These are phyloP conservation scores for Talaromyces sp. DNA, from an alignment of 2,329 filamentous ascomycete genomes.

Conservation along the genomic window DNA sequence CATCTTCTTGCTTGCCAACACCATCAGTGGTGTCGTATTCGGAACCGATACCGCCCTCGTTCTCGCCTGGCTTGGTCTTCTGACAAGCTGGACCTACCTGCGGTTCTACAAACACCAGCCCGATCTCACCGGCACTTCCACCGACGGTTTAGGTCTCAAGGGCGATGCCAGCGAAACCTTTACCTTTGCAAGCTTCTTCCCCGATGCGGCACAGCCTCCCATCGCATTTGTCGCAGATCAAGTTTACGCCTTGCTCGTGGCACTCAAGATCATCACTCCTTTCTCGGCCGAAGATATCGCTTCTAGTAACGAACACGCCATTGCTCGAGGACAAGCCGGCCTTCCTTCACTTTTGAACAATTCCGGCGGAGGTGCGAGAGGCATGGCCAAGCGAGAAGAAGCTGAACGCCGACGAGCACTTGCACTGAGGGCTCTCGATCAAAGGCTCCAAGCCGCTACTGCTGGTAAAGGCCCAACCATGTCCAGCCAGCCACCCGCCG, in stretches of 20 bases:
- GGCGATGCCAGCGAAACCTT: slow-evolving; percentile 97
- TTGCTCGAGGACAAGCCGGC: slow-evolving; percentile 57
- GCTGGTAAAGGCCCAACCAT: slow-evolving; percentile 40
- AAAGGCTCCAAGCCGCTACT: slow-evolving; percentile 81
- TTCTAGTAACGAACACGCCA: slow-evolving; percentile 65
- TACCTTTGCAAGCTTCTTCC: slow-evolving; percentile 93
- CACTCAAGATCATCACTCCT: slow-evolving; percentile 73
- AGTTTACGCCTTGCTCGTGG: slow-evolving; percentile 69
- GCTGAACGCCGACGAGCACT: slow-evolving; percentile 84
- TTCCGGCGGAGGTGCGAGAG: slow-evolving; percentile 35
- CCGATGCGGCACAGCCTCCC: slow-evolving; percentile 72
- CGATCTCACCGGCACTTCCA: slow-evolving; percentile 51
- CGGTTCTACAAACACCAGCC: slow-evolving; percentile 78
- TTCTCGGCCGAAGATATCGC: slow-evolving; percentile 79
- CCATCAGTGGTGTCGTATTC: slow-evolving; percentile 59
- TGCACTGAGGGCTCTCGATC: slow-evolving; percentile 85
- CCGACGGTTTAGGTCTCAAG: slow-evolving; percentile 56
- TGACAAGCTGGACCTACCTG: slow-evolving; percentile 90
- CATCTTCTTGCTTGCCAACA: slow-evolving; percentile 68
- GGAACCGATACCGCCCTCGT: slow-evolving; percentile 73
- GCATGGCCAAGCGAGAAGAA: slow-evolving; percentile 73
- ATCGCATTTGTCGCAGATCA: slow-evolving; percentile 68
- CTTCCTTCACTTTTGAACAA: slow-evolving; percentile 55
- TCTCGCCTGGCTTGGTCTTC: slow-evolving; percentile 73
- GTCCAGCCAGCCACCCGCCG: slow-evolving; percentile 25